Percentiles rank a stretch among this genome's conserved stretches.
Conservation (phyloP, 1,139 yeast genomes). For the Hansenula anomala region DNA sequence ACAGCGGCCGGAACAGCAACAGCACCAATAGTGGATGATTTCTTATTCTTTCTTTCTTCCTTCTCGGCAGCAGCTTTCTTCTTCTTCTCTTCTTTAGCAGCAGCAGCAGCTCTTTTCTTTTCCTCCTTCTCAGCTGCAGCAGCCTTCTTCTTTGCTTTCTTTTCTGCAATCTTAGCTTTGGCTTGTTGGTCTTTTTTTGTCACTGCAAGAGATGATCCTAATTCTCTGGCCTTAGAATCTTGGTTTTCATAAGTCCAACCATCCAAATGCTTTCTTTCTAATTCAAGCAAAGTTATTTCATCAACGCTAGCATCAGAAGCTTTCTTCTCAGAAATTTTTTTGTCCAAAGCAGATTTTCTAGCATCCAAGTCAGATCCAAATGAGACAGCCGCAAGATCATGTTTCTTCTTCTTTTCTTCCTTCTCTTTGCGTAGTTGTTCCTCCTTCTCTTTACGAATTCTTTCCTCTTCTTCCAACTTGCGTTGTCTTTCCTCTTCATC, state of each 20-base stretch:
- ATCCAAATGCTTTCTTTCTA: constrained; percentile 1
- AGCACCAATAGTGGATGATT: constrained; percentile 6
- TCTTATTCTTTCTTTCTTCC: constrained; percentile 3
- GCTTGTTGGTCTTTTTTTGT: constrained; percentile 4
- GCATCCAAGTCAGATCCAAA: background rate
- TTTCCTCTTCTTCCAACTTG: constrained; percentile 7
- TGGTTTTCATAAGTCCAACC: constrained; percentile 1
- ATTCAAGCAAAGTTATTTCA: background rate
- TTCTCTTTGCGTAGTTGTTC: constrained; percentile 5
- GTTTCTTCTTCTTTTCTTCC: constrained; percentile 4
- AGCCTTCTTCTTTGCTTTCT: constrained; percentile 6
- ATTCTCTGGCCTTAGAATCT: background rate
- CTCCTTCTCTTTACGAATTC: constrained; percentile 4
- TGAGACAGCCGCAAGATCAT: constrained; percentile 3
- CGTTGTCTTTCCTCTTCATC: constrained; percentile 8
- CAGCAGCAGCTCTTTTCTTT: background rate
- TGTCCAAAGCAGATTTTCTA: background rate
- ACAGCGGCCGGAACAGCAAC: constrained; percentile 7
- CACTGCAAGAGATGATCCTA: background rate
- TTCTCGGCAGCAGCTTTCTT: constrained; percentile 1
- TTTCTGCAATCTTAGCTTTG: constrained; percentile 8
- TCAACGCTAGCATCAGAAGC: background rate
- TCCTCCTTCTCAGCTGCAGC: background rate
- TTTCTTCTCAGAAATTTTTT: constrained; percentile 9
- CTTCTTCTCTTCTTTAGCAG: constrained; percentile 1